A percentile compares a stretch with the other conserved stretches of the same genome.
Conservation (phyloP, 495 filamentous ascomycete species). For the Neurospora terricola region DNA sequence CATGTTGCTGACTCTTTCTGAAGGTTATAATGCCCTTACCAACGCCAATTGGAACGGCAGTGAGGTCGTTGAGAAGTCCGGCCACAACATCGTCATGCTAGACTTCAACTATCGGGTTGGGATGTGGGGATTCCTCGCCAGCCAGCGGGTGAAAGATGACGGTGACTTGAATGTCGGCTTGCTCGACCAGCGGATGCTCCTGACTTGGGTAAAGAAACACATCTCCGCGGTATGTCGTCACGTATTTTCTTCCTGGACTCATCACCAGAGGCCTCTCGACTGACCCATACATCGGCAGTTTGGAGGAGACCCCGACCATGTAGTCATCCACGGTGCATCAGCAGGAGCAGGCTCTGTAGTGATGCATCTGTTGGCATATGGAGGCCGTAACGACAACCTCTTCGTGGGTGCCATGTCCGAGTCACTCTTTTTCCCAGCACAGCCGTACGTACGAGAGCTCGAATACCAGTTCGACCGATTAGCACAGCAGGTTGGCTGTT, state of each 20-base stretch:
- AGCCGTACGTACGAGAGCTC: conserved; percentile 27
- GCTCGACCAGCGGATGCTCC: conserved; percentile 55
- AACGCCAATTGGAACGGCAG: conserved; percentile 60
- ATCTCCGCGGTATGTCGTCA: conserved; percentile 45
- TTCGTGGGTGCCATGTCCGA: conserved; percentile 33
- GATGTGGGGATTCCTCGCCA: conserved; percentile 62
- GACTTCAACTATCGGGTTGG: conserved; percentile 71
- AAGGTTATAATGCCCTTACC: conserved; percentile 49
- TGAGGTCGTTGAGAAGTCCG: conserved; percentile 48
- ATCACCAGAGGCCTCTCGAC: too few relatives aligned
- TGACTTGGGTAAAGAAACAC: conserved; percentile 61
- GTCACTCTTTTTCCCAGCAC: conserved; percentile 36
- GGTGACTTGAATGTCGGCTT: conserved; percentile 61
- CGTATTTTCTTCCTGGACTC: too few relatives aligned
- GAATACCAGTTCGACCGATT: conserved; percentile 34
- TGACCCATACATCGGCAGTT: conserved; percentile 36
- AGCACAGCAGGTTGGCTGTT: conserved; percentile 21
- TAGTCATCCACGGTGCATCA: conserved; percentile 63
- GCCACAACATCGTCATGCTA: conserved; percentile 54
- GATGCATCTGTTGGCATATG: conserved; percentile 56
- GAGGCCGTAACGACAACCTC: conserved; percentile 22
- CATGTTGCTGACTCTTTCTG: not conserved
- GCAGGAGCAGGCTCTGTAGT: conserved; percentile 60
- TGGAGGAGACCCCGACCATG: conserved; percentile 61
- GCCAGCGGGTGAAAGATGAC: conserved; percentile 41